A percentile compares a stretch with the other conserved stretches of the same genome.
phyloP scores from a whole-genome alignment of 164 flowering plant species.

The Umbellularia californica region DNA sequence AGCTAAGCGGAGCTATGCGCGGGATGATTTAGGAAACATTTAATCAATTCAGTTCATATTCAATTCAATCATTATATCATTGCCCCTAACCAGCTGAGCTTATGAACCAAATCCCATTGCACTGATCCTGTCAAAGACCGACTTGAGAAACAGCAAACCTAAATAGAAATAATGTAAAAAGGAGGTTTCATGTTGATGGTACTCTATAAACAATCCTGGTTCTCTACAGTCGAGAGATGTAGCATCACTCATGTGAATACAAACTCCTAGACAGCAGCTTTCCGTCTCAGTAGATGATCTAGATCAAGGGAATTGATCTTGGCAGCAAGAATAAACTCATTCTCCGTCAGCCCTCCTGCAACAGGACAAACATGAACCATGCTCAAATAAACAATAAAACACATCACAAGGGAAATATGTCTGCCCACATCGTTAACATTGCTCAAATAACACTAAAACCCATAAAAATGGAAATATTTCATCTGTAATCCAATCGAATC shows the following conservation, averaged over 20 bases:
- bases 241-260: not conserved
- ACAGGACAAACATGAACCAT: not conserved
- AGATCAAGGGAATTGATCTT: constrained; percentile 68
- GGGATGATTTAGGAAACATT: too few species aligned
- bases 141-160: not conserved
- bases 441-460: too few species aligned
- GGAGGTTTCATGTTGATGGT: not conserved
- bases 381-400: not conserved
- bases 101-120: not conserved
- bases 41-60: too few species aligned
- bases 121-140: not conserved
- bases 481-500: too few species aligned
- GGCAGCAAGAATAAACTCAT: constrained; percentile 94
- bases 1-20: too few species aligned
- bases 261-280: constrained; percentile 17
- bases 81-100: too few species aligned
- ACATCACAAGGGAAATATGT: not conserved
- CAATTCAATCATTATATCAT: too few species aligned
- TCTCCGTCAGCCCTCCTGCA: constrained; percentile 93
- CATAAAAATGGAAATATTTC: too few species aligned
- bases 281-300: constrained; percentile 55
- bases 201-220: not conserved
- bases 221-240: not conserved
- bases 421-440: too few species aligned
- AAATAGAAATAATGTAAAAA: not conserved